These are phyloP conservation scores for Hygrophoropsis aurantiaca DNA, from an alignment of 768 basidiomycete genomes.

Conservation along the genomic window DNA sequence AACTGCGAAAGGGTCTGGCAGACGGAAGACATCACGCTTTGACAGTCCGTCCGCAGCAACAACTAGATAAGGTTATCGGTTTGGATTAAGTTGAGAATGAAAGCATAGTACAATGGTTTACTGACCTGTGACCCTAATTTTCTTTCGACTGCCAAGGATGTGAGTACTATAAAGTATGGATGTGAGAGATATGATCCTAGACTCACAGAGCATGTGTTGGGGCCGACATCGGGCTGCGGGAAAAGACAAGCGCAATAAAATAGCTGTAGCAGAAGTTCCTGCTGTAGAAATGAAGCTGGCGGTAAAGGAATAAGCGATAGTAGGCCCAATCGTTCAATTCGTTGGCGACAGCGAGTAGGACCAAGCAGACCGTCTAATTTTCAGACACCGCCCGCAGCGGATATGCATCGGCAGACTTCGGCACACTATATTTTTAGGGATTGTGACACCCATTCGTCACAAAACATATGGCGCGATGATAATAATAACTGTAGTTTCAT, in stretches of 20 bases:
- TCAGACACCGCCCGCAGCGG: constrained; percentile 28
- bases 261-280: not conserved
- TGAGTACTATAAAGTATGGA: constrained; percentile 8
- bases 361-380: constrained; percentile 13
- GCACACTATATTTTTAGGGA: constrained; percentile 5
- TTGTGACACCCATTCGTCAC: not conserved
- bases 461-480: not conserved
- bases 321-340: constrained; percentile 5
- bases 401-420: constrained; percentile 13
- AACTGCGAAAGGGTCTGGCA: constrained; percentile 97
- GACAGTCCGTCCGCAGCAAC: constrained; percentile 94
- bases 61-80: constrained; percentile 45
- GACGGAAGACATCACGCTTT: constrained; percentile 93
- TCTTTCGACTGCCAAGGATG: constrained; percentile 48
- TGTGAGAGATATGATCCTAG: not conserved
- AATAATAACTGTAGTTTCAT: not conserved
- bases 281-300: not conserved
- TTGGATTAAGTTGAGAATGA: not conserved
- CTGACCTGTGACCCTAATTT: constrained; percentile 77
- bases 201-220: constrained; percentile 27
- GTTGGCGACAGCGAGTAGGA: constrained; percentile 17
- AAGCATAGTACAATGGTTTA: not conserved
- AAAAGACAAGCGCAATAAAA: not conserved
- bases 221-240: constrained; percentile 24
- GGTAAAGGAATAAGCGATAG: not conserved